Evolutionary conservation across 495 filamentous ascomycete genomes (phyloP), one percentile per base, ranked within the genome.

Genomic region (Penicillium soppii): DNA sequence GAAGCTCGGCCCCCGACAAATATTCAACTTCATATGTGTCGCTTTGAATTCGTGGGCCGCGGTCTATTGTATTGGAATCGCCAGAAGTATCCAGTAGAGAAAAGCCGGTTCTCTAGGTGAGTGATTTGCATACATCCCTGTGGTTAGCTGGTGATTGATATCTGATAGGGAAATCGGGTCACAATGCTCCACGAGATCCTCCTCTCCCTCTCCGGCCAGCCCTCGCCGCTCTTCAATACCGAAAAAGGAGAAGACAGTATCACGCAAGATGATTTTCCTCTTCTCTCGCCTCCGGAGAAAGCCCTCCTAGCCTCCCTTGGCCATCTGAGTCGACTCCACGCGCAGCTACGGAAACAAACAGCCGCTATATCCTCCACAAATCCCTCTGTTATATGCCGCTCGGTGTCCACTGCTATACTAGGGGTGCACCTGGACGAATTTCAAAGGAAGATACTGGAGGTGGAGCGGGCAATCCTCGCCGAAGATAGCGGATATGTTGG

Each of bases 151-250:
- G 50, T 35, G 20, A 13, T 35, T 47, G 16, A 49, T 10, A 38
- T 43, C 20, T 16, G 7, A 33, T 52, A 75, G 70, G 35, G 58
- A 69, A 39, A 50, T 55, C 12, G 53, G 62, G 48, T 50, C 70
- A 78, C 66, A 69, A 97, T 97, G 92, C 87, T 97, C 63, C 92
- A 97, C 77, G 94, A 98, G 74, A 86, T 98, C 70, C 81, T 98
- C 58, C 86, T 98, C 65, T 89, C 89, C 63, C 86, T 98, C 67
- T 94, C 91, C 56, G 92, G 92, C 44, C 89, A 96, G 71, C 86
- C 90, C 21, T 97, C 92, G 47, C 84, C 91, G 38, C 82, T 97
- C 58, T 87, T 97, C 71, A 72, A 73, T 52, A 47, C 75, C 54
- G 53, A 71, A 17, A 35, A 57, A 38, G 57, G 74, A 35, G 57